Evolutionary conservation across 2,329 filamentous ascomycete species (phyloP).

Genomic region (Epichloe gansuensis): DNA sequence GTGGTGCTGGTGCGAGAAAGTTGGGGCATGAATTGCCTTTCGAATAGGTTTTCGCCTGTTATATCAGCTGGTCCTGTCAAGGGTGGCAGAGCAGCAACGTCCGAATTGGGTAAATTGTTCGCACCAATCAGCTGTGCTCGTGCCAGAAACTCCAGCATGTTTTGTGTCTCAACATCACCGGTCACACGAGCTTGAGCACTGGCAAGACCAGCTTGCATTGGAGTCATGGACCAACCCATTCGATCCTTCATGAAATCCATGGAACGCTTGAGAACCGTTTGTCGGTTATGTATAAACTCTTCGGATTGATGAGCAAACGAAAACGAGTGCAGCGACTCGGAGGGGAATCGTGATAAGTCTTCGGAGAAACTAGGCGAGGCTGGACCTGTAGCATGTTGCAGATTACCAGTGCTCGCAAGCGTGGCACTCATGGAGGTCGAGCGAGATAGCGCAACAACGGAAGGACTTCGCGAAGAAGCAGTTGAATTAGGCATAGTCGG

Average conservation of each 20-base stretch:
- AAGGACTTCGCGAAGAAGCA: constrained; percentile 48
- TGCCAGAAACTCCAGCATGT: constrained; percentile 78
- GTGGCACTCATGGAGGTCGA: constrained; percentile 60
- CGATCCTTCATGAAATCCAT: constrained; percentile 95
- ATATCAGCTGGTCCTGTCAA: constrained; percentile 68
- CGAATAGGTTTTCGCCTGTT: constrained; percentile 69
- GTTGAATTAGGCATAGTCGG: constrained; percentile 51
- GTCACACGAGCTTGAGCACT: constrained; percentile 71
- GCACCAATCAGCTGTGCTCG: constrained; percentile 67
- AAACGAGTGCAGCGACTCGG: constrained; percentile 94
- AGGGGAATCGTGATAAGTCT: constrained; percentile 83
- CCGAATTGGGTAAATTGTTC: constrained; percentile 43
- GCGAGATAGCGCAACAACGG: constrained; percentile 44
- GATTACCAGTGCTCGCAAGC: constrained; percentile 41
- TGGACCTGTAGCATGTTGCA: constrained; percentile 46
- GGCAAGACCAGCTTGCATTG: constrained; percentile 60
- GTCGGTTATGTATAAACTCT: constrained; percentile 78
- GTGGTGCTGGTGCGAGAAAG: constrained; percentile 37
- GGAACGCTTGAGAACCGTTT: constrained; percentile 84
- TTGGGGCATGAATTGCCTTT: constrained; percentile 58
- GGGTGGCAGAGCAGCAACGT: constrained; percentile 38
- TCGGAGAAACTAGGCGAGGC: constrained; percentile 68
- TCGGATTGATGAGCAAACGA: constrained; percentile 94
- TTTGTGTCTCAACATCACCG: constrained; percentile 77
- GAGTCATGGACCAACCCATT: constrained; percentile 58